Evolutionary conservation across 345 rosid genomes (phyloP), one percentile per base, ranked within the genome.

Genomic region (Eucalyptus camaldulensis): DNA sequence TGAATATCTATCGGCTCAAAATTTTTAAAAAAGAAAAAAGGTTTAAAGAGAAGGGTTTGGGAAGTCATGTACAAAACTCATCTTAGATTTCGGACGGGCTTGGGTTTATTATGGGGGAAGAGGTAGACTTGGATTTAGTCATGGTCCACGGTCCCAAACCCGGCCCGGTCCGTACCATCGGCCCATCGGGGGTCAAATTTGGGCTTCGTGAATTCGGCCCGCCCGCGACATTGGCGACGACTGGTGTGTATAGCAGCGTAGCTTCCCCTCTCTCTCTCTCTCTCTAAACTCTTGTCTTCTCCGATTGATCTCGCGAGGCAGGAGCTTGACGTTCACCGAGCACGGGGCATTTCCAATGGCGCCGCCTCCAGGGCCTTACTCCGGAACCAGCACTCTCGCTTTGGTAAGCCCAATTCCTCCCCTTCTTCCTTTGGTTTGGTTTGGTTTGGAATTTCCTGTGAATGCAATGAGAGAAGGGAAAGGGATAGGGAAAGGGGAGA

Each of bases 351-450:
- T 37, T 47, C 37, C 87, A 89, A 95, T 96, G 99, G 90, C 98
- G 91, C 94, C 95, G 8, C 97, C 96, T 89, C 97, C 97, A 76
- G 96, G 97, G 69, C 98, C 96, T 54, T 97, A 95, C 95, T 95
- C 98, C 88, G 98, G 99, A 90, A 94, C 94, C 89, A 96, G 98
- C 95, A 91, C 99, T 81, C 97, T 96, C 24, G 97, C 99, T 83
- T 93, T 95, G 89, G 99, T 97, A 93, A 81, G 53, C 69, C 85
- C 16, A 53, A 86, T 86, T 19, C 62, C 33, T 50, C n/a, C 25
- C n/a, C 62, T 21, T 13, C 45, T 21, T 13, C n/a, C 62, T 58
- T 87, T 43, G 22, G 80, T 54, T 43, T 87, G 29, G 15, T 15
- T 53, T 53, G 58, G 58, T 53, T 53, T 53, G 24, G 22, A 72